phyloP scores from a whole-genome alignment of 2,329 filamentous ascomycete species.

The Phoma herbarum region DNA sequence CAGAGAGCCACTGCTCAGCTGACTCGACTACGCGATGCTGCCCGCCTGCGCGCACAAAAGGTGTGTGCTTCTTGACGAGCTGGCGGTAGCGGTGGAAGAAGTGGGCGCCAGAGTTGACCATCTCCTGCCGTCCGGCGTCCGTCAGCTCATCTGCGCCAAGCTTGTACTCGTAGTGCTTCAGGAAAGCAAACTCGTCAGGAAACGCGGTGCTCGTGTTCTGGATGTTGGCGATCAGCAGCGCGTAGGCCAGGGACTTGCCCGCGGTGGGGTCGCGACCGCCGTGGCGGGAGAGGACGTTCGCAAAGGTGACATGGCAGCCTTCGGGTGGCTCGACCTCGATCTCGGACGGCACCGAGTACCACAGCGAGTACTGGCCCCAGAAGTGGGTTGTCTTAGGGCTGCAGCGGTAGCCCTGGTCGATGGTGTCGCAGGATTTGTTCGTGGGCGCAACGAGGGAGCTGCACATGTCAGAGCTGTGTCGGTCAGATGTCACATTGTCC shows the following conservation, averaged over 20 bases:
- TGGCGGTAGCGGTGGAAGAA: conserved; percentile 77
- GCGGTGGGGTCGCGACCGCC: conserved; percentile 82
- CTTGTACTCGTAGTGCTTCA: conserved; percentile 74
- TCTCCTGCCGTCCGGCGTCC: conserved; percentile 71
- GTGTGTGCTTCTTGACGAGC: conserved; percentile 66
- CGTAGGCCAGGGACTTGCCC: conserved; percentile 72
- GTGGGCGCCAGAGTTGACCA: conserved; percentile 77
- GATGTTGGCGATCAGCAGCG: conserved; percentile 70
- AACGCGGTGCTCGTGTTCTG: conserved; percentile 66
- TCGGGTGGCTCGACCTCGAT: conserved; percentile 68
- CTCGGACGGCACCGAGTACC: conserved; percentile 76
- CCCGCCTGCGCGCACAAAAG: conserved; percentile 76
- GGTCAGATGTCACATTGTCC: too few relatives aligned
- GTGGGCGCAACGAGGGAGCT: conserved; percentile 30
- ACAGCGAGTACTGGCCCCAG: conserved; percentile 92
- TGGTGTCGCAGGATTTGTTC: conserved; percentile 60
- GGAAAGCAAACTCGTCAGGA: conserved; percentile 71
- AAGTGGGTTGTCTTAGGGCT: conserved; percentile 67
- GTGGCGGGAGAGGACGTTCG: conserved; percentile 82
- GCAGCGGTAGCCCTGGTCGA: conserved; percentile 70
- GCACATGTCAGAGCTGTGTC: conserved; percentile 18
- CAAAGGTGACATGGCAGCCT: conserved; percentile 80
- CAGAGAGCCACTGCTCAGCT: conserved; percentile 76
- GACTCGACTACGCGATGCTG: conserved; percentile 77
- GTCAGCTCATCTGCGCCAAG: conserved; percentile 76